Evolutionary conservation across 148 eudicot genomes (phyloP).

Genomic region (Chenopodium formosanum): DNA sequence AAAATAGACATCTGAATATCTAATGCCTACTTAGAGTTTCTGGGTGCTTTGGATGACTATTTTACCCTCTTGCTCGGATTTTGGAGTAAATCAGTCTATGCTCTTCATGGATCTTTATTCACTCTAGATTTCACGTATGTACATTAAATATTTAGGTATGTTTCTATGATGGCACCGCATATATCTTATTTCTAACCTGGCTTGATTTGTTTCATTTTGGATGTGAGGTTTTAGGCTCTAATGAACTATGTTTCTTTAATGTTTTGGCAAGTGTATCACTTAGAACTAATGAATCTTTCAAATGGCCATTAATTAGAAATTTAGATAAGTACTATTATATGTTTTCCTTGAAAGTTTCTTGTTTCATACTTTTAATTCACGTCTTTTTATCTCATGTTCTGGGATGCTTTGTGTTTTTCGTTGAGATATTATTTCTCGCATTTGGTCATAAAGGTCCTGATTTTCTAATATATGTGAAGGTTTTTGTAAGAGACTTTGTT

Average conservation of each 20-base stretch:
- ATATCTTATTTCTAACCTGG: background rate
- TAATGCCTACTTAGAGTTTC: background rate
- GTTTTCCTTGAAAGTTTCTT: background rate
- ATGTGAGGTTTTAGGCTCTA: background rate
- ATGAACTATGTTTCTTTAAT: background rate
- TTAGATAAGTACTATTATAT: background rate
- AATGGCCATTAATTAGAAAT: background rate
- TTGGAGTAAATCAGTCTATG: background rate
- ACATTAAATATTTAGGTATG: background rate
- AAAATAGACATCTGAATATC: no score
- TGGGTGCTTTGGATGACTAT: background rate
- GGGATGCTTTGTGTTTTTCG: background rate
- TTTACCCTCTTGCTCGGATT: background rate
- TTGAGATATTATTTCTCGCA: background rate
- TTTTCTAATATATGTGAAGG: slow-evolving; percentile 38
- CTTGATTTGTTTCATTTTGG: background rate
- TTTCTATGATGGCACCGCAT: background rate
- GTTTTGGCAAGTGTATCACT: background rate
- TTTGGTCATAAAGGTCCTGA: background rate
- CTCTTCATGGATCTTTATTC: background rate
- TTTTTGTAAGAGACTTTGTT: slow-evolving; percentile 78
- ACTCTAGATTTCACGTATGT: background rate
- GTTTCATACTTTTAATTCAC: background rate
- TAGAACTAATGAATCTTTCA: background rate
- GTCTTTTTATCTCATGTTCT: background rate